These are phyloP conservation scores for Exophiala mesophila DNA, from an alignment of 2,329 filamentous ascomycete species.

Conservation along the genomic window DNA sequence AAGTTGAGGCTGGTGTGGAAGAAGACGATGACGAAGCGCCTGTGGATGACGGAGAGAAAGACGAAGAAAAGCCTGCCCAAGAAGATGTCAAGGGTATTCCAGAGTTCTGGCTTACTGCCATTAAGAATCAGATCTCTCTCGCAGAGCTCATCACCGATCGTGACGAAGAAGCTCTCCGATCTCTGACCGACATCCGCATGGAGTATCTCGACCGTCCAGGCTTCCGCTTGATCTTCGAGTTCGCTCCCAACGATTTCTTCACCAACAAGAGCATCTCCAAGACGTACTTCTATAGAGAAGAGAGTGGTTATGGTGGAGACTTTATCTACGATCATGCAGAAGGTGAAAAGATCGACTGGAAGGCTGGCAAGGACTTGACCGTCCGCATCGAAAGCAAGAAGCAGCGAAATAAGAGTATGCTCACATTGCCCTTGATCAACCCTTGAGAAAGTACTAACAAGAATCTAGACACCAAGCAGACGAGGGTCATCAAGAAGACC, in stretches of 20 bases:
- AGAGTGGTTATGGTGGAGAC: slow-evolving; percentile 96
- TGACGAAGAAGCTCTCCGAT: slow-evolving; percentile 88
- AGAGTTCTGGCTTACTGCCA: slow-evolving; percentile 98
- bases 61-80: slow-evolving; percentile 38
- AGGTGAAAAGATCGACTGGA: slow-evolving; percentile 97
- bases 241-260: slow-evolving; percentile 92
- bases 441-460: slow-evolving; percentile 19
- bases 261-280: slow-evolving; percentile 95
- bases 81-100: slow-evolving; percentile 72
- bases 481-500: slow-evolving; percentile 97
- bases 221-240: slow-evolving; percentile 98
- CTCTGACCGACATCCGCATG: slow-evolving; percentile 91
- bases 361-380: slow-evolving; percentile 85
- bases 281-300: slow-evolving; percentile 98
- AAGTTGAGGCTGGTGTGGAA: slow-evolving; percentile 81
- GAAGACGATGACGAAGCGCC: slow-evolving; percentile 61
- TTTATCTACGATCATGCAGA: slow-evolving; percentile 99
- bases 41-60: slow-evolving; percentile 55
- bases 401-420: slow-evolving; percentile 97
- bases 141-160: slow-evolving; percentile 98
- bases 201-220: slow-evolving; percentile 98
- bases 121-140: slow-evolving; percentile 98
- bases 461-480: slow-evolving; percentile 88
- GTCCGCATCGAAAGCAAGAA: slow-evolving; percentile 98
- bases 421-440: neutral